Conservation (phyloP, 1,139 yeast species). For the Hanseniaspora sp. region DNA sequence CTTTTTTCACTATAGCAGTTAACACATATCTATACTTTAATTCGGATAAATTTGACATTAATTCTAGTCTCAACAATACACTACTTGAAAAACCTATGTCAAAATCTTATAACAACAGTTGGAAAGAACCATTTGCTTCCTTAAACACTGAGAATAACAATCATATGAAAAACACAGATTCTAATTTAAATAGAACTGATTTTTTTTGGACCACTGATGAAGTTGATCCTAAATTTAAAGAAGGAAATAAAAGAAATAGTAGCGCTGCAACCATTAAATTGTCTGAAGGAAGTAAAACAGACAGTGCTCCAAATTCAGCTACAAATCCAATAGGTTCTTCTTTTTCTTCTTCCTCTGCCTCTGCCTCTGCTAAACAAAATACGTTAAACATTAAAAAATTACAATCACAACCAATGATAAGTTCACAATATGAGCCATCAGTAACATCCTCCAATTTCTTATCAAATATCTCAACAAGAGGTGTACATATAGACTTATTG, state of each 20-base stretch:
- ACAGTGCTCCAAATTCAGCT: neutral
- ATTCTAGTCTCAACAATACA: neutral
- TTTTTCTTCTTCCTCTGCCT: neutral
- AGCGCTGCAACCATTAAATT: neutral
- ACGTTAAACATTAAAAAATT: neutral
- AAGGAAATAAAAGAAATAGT: neutral
- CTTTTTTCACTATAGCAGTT: constrained; percentile 13
- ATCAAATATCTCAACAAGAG: neutral
- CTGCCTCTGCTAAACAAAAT: neutral
- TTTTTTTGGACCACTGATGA: neutral
- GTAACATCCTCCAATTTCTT: neutral
- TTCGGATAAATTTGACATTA: constrained; percentile 9
- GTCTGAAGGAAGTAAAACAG: neutral
- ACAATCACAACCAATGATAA: neutral
- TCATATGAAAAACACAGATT: neutral
- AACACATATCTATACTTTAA: constrained; percentile 16
- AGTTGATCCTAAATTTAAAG: neutral
- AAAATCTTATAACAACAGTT: neutral
- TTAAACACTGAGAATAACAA: neutral
- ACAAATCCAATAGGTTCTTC: neutral
- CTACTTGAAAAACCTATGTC: neutral
- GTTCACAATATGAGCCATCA: neutral
- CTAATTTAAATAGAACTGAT: no score
- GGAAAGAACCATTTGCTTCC: neutral
- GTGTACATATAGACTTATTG: constrained; percentile 11